phyloP scores from a whole-genome alignment of 495 filamentous ascomycete species.

The Penicillium dipodomyicola region DNA sequence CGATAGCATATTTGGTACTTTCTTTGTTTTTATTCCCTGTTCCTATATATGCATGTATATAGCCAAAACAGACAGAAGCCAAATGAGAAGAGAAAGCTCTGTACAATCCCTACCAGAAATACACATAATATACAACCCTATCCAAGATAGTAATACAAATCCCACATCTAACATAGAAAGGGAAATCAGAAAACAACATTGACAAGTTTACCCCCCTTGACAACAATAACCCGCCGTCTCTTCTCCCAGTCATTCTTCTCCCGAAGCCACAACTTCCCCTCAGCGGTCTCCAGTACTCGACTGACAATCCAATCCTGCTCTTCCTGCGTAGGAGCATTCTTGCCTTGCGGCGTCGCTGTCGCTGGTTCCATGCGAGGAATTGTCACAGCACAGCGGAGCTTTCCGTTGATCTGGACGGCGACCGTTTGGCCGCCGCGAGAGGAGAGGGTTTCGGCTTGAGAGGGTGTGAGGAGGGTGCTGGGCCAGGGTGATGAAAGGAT shows the following conservation, averaged over 20 bases:
- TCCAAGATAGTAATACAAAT: conserved; percentile 5
- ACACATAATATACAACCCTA: conserved; percentile 3
- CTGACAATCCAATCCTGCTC: conserved; percentile 58
- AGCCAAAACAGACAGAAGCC: background rate
- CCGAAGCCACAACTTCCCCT: conserved; percentile 47
- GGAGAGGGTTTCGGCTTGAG: conserved; percentile 50
- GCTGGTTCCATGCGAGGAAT: conserved; percentile 42
- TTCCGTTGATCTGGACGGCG: conserved; percentile 76
- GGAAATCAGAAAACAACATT: conserved; percentile 47
- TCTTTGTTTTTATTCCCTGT: background rate
- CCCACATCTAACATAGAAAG: background rate
- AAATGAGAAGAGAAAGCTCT: background rate
- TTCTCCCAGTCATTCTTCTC: conserved; percentile 49
- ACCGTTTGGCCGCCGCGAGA: conserved; percentile 46
- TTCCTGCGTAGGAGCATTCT: conserved; percentile 18
- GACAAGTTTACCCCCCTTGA: conserved; percentile 47
- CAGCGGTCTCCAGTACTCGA: conserved; percentile 46
- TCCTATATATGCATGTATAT: too few relatives aligned
- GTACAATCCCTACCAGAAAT: background rate
- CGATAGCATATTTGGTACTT: background rate
- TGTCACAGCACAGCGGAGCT: conserved; percentile 61
- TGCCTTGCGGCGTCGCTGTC: conserved; percentile 18
- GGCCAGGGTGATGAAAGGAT: conserved; percentile 58
- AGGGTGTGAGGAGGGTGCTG: conserved; percentile 33
- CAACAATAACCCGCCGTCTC: conserved; percentile 44